These are phyloP conservation scores for Syncephalastrum sp. DNA, from an alignment of 371 early-diverging fungal species.

Conservation along the genomic window DNA sequence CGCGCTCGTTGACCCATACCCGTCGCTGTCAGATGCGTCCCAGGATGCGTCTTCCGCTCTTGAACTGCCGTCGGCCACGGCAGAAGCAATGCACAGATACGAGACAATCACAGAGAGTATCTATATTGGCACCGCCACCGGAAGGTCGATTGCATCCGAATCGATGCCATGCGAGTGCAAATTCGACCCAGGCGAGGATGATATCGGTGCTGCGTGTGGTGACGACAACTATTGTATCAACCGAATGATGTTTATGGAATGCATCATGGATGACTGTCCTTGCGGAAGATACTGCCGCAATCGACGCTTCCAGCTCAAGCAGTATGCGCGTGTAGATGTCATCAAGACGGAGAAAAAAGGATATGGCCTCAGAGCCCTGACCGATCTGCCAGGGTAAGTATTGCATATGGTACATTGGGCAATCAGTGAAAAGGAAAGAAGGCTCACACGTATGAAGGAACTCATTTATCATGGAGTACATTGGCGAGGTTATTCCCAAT, in stretches of 20 bases:
- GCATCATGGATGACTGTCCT: constrained; percentile 86
- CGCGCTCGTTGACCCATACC: no score
- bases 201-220: constrained; percentile 76
- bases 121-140: constrained; percentile 70
- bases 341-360: constrained; percentile 91
- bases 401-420: not conserved
- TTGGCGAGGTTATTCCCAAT: constrained; percentile 90
- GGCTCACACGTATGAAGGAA: constrained; percentile 25
- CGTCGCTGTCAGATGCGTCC: no score
- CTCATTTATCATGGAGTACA: constrained; percentile 94
- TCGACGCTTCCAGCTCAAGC: constrained; percentile 81
- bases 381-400: constrained; percentile 61
- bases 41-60: no score
- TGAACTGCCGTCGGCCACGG: constrained; percentile 39
- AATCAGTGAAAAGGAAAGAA: not conserved
- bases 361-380: constrained; percentile 81
- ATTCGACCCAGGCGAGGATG: constrained; percentile 57
- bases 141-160: constrained; percentile 60
- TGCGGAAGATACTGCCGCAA: constrained; percentile 88
- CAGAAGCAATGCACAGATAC: constrained; percentile 55
- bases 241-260: constrained; percentile 90
- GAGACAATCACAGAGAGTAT: constrained; percentile 66
- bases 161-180: constrained; percentile 81
- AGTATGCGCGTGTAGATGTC: constrained; percentile 86
- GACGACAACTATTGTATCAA: constrained; percentile 90